Conservation (phyloP, 306 rosid species). For the Geum urbanum region DNA sequence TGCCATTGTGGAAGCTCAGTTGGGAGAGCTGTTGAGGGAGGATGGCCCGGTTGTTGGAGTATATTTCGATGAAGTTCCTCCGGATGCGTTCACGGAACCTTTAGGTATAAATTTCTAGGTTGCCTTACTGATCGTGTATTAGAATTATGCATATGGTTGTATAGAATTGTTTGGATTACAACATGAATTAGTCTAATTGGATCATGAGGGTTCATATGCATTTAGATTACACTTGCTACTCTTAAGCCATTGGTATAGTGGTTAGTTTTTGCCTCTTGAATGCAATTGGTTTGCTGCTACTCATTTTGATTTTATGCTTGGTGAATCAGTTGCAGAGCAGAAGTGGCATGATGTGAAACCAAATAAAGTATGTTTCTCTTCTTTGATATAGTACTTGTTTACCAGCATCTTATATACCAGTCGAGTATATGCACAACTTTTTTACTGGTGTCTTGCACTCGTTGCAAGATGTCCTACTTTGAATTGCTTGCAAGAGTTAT, state of each 20-base stretch:
- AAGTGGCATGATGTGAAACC: slow-evolving; percentile 70
- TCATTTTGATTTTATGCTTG: slow-evolving; percentile 25
- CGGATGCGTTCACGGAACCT: slow-evolving; percentile 95
- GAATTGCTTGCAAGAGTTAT: too few relatives aligned
- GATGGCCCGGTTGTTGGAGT: slow-evolving; percentile 87
- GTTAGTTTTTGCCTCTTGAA: neutral
- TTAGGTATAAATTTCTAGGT: slow-evolving; percentile 42
- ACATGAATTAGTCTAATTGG: too few relatives aligned
- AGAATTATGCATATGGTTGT: neutral
- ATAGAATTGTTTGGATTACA: neutral
- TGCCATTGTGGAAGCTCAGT: slow-evolving; percentile 89
- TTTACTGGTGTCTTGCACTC: too few relatives aligned
- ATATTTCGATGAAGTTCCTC: slow-evolving; percentile 91
- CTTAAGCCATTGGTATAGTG: neutral
- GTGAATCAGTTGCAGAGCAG: slow-evolving; percentile 61
- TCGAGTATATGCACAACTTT: too few relatives aligned
- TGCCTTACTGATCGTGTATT: neutral
- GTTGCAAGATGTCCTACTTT: too few relatives aligned
- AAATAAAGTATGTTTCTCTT: slow-evolving; percentile 56
- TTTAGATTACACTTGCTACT: neutral
- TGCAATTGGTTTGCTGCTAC: slow-evolving; percentile 29
- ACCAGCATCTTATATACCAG: too few relatives aligned
- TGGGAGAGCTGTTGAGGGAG: slow-evolving; percentile 88
- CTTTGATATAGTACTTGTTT: slow-evolving; percentile 21
- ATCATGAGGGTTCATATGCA: neutral